A percentile compares a stretch with the other conserved stretches of the same genome.
Conservation (phyloP, 1,284 basidiomycete species). For the Trichosporon coremiiforme region DNA sequence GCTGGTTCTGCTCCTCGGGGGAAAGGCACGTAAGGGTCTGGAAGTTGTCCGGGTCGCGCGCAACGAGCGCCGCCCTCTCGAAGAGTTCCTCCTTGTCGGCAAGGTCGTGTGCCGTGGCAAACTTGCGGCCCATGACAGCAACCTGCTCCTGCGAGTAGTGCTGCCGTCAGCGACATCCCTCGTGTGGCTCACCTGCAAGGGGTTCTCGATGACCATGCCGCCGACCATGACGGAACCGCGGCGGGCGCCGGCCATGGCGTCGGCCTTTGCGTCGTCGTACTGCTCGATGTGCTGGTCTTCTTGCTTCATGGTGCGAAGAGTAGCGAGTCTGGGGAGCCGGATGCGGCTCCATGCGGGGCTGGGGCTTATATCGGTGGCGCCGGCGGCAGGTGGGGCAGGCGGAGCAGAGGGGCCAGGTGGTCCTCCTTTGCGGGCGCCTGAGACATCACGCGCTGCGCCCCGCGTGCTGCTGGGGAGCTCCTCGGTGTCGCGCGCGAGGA, state of each 20-base stretch:
- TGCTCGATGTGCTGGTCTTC: slow-evolving; percentile 16
- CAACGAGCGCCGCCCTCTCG: slow-evolving; percentile 66
- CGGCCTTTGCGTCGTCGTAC: background rate
- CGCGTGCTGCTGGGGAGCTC: no score
- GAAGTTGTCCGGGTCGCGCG: slow-evolving; percentile 63
- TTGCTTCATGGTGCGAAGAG: slow-evolving; percentile 9
- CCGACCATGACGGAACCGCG: slow-evolving; percentile 19
- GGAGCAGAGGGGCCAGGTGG: background rate
- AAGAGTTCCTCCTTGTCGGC: slow-evolving; percentile 61
- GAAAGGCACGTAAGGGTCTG: slow-evolving; percentile 60
- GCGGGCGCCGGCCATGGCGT: background rate
- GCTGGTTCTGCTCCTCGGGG: slow-evolving; percentile 63
- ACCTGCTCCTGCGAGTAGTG: slow-evolving; percentile 54
- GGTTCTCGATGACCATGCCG: slow-evolving; percentile 24
- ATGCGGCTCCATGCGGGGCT: background rate
- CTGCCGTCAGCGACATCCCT: background rate
- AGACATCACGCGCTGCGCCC: background rate
- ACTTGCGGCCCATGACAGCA: slow-evolving; percentile 62
- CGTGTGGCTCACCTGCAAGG: slow-evolving; percentile 12
- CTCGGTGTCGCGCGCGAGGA: background rate
- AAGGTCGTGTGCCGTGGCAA: slow-evolving; percentile 63
- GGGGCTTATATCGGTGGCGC: slow-evolving; percentile 7
- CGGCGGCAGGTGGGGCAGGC: background rate
- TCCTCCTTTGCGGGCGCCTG: background rate
- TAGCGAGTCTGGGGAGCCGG: slow-evolving; percentile 11